Evolutionary conservation across 495 filamentous ascomycete species (phyloP), one percentile per base, ranked within the genome.

Genomic region (Podospora pseudoanserina): DNA sequence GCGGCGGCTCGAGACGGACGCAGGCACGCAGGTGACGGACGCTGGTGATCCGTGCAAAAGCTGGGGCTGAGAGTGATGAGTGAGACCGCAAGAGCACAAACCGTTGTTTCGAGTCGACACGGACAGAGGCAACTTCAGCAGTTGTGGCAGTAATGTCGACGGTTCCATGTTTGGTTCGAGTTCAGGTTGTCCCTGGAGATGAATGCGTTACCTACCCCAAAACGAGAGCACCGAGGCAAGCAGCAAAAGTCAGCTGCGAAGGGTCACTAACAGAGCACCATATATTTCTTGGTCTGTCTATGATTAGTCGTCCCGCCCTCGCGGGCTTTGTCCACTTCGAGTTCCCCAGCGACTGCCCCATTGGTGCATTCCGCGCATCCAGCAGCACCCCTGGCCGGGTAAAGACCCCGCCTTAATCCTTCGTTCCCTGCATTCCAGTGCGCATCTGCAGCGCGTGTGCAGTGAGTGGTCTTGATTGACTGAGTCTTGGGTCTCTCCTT

Each of bases 341-440:
- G 26, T 61, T 55, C 27, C 15, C 23, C 32, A 27, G 49, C 63
- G 27, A 13, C 34, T 56, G 55, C 54, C 54, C 23, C 32, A 68
- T 71, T 71, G 63, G 70, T 67, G 62, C 70, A 49, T 66, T 65
- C 57, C 34, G 32, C 61, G 61, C 61, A 63, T 63, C 61, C 15
- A 28, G 61, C 30, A 28, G 27, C 13, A 63, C 27, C 61, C 61
- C 61, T 44, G 27, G 57, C 66, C 57, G 69, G 69, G 7, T 59
- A 71, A 66, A 68, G 65, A 71, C 69, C 69, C 69, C 65, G 61
- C 65, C 65, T 56, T 54, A 60, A 65, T 60, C 65, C 65, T 63
- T 30, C 20, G 60, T 67, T 30, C 20, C 60, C 64, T 67, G 64
- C 64, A 64, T 60, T 60, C 34, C 65, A 60, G 56, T 34, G n/a